Evolutionary conservation across 2,329 filamentous ascomycete genomes (phyloP), one percentile per base, ranked within the genome.

Genomic region (Penicillium hordei): DNA sequence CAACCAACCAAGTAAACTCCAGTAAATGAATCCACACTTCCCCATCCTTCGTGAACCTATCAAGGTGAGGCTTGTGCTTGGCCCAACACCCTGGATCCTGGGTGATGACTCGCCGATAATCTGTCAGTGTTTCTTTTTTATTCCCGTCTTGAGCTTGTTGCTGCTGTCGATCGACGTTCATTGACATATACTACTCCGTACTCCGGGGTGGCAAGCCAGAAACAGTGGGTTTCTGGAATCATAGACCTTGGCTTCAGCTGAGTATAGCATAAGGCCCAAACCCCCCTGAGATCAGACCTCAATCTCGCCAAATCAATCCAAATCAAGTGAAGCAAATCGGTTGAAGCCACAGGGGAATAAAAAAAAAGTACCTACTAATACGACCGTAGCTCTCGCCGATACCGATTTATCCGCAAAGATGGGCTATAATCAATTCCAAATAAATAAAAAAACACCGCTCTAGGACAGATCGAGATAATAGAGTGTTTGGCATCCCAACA

Each of bases 31-130:
- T 38, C 57, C 48, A 43, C 45, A 9, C 19, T 31, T 52, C 39
- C 33, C 52, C 39, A 50, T 53, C 21, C 21, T 42, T 31, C 27
- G 49, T 57, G 60, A 64, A 61, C 64, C 60, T 62, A 61, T 65
- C 63, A 67, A 65, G 51, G 25, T 64, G 39, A 42, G 57, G 57
- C 49, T 60, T 61, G 49, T 58, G 58, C 64, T 57, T 55, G 65
- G 61, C 64, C 64, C 65, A 66, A 59, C 49, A 66, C 42, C 61
- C 62, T 58, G 65, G 65, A 57, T 60, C 62, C 64, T 62, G 65
- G 65, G 50, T 40, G 45, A 55, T 65, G 55, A 62, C 62, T 64
- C 59, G 64, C 64, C 43, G 57, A 63, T 60, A 61, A 52, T 44
- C 52, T 52, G 53, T 58, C 48, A 48, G 23, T 43, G 29, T 23